Conservation (phyloP, 441 rosid species). For the Erysimum cheiri region DNA sequence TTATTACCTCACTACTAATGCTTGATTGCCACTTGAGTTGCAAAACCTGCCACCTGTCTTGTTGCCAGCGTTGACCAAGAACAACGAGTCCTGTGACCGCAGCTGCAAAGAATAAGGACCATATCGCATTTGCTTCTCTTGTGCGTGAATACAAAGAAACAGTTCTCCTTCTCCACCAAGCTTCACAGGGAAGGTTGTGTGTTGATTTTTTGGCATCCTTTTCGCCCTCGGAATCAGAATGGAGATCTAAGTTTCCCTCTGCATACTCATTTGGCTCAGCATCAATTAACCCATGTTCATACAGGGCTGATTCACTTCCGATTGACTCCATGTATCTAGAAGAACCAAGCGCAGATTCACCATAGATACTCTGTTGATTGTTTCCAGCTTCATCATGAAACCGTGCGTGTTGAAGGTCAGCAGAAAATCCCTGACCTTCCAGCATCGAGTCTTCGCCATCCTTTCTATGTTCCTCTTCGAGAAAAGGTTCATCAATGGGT, state of each 20-base stretch:
- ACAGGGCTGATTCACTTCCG: constrained; percentile 53
- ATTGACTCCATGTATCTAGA: constrained; percentile 46
- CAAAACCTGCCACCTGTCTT: constrained; percentile 90
- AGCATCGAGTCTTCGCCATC: constrained; percentile 51
- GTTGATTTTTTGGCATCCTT: constrained; percentile 37
- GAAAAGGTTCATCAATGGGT: constrained; percentile 56
- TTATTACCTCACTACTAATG: constrained; percentile 68
- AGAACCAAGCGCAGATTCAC: constrained; percentile 48
- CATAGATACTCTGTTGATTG: constrained; percentile 59
- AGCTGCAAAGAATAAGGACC: constrained; percentile 95
- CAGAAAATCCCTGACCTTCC: constrained; percentile 56
- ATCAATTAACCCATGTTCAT: constrained; percentile 44
- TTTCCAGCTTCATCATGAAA: constrained; percentile 54
- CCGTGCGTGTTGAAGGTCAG: constrained; percentile 34
- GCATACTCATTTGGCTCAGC: constrained; percentile 52
- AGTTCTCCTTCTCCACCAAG: constrained; percentile 97
- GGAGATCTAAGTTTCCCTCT: constrained; percentile 46
- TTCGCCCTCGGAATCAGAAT: constrained; percentile 44
- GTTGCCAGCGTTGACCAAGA: constrained; percentile 94
- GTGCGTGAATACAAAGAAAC: constrained; percentile 73
- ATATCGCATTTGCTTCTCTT: constrained; percentile 83
- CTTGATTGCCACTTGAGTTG: constrained; percentile 84
- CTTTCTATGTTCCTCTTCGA: constrained; percentile 46
- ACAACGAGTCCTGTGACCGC: constrained; percentile 92
- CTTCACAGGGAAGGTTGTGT: constrained; percentile 71